phyloP scores from a whole-genome alignment of 352 stramenopile genomes.

The Elongisporangium anandrum region DNA sequence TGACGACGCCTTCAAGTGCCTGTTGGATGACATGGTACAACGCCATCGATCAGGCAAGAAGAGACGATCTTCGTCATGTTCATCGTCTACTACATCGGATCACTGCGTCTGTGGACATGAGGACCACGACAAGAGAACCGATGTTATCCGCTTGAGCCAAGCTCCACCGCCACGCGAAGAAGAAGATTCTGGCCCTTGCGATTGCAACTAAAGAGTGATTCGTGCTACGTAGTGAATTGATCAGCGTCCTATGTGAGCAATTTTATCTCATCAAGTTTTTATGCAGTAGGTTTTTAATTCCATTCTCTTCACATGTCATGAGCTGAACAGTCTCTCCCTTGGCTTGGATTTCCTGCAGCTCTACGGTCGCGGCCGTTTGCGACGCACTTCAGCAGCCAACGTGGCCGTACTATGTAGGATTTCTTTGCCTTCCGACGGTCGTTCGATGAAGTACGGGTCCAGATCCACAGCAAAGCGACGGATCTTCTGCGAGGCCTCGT shows the following conservation, averaged over 20 bases:
- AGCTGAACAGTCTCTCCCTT: not conserved
- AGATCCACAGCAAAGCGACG: conserved; percentile 75
- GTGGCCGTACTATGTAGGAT: conserved; percentile 81
- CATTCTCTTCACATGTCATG: not conserved
- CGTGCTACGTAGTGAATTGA: too few species aligned
- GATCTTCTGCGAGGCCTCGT: conserved; percentile 80
- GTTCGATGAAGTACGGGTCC: conserved; percentile 83
- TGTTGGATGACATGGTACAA: conserved; percentile 59
- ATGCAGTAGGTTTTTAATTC: not conserved
- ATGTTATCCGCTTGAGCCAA: conserved; percentile 44
- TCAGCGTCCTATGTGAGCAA: too few species aligned
- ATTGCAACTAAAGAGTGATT: conserved; percentile 36
- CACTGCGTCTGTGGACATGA: not conserved
- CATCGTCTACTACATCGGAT: not conserved
- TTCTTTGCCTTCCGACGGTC: conserved; percentile 79
- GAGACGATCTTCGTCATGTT: not conserved
- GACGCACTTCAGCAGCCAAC: conserved; percentile 68
- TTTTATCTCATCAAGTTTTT: too few species aligned
- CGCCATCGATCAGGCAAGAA: conserved; percentile 22
- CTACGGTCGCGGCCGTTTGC: conserved; percentile 65
- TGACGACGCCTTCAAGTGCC: conserved; percentile 51
- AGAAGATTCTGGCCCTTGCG: conserved; percentile 13
- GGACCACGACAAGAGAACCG: conserved; percentile 7
- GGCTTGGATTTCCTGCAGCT: not conserved
- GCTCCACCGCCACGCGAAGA: conserved; percentile 11